These are phyloP conservation scores for Phialophora chinensis DNA, from an alignment of 2,329 filamentous ascomycete species.

Conservation along the genomic window DNA sequence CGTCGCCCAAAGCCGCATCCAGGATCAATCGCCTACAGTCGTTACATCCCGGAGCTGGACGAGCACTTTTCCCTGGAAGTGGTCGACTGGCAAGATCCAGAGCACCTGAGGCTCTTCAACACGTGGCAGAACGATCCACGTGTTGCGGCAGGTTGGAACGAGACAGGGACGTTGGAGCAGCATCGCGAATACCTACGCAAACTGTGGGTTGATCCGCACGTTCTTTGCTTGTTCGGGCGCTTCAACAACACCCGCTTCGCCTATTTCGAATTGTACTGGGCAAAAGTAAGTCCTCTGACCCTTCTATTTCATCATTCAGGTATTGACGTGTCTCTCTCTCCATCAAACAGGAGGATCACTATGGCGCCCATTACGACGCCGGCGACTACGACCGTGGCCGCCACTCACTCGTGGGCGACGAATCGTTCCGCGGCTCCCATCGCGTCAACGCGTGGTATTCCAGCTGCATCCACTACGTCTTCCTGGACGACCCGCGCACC, in stretches of 20 bases:
- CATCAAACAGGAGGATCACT: slow-evolving; percentile 60
- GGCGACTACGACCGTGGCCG: slow-evolving; percentile 64
- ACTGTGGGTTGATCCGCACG: slow-evolving; percentile 73
- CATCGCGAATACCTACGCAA: slow-evolving; percentile 73
- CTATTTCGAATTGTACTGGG: slow-evolving; percentile 84
- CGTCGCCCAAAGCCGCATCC: slow-evolving; percentile 74
- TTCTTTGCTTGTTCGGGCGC: slow-evolving; percentile 70
- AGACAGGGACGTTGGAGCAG: slow-evolving; percentile 75
- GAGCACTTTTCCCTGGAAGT: slow-evolving; percentile 79
- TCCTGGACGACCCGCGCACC: slow-evolving; percentile 64
- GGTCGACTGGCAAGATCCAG: slow-evolving; percentile 67
- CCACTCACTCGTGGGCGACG: slow-evolving; percentile 66
- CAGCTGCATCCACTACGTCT: slow-evolving; percentile 64
- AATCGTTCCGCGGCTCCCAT: slow-evolving; percentile 61
- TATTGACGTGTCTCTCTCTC: background rate
- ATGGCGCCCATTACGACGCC: slow-evolving; percentile 64
- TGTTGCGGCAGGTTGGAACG: slow-evolving; percentile 80
- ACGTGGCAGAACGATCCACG: slow-evolving; percentile 84
- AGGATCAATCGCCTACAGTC: slow-evolving; percentile 75
- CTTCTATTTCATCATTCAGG: slow-evolving; percentile 1
- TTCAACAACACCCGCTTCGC: slow-evolving; percentile 75
- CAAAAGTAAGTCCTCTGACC: slow-evolving; percentile 56
- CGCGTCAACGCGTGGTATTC: slow-evolving; percentile 66
- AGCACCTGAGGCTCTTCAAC: slow-evolving; percentile 76
- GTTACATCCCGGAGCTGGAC: slow-evolving; percentile 75